Evolutionary conservation across 805 yeast genomes (phyloP).

Genomic region (Nematodospora valgi): DNA sequence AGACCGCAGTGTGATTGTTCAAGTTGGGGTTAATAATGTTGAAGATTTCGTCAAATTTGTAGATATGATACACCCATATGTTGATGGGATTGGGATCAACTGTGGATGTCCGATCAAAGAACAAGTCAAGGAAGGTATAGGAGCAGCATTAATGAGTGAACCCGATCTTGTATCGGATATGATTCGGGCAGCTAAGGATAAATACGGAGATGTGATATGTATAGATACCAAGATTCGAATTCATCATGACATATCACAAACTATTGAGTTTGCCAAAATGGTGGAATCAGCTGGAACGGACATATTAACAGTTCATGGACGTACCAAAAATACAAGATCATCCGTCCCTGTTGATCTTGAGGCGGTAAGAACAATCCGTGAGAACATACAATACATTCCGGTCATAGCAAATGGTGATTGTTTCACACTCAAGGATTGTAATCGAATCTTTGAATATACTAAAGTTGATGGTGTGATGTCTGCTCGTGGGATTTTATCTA

Average conservation of each 20-base stretch:
- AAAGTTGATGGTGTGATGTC: conserved; percentile 94
- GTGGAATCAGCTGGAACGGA: conserved; percentile 90
- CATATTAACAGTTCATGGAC: conserved; percentile 90
- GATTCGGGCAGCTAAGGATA: conserved; percentile 79
- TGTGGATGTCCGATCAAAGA: conserved; percentile 98
- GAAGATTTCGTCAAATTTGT: conserved; percentile 79
- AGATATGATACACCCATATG: conserved; percentile 84
- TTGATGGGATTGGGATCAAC: conserved; percentile 91
- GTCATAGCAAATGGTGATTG: conserved; percentile 99
- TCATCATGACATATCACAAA: conserved; percentile 70
- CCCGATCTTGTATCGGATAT: conserved; percentile 76
- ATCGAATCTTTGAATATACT: conserved; percentile 57
- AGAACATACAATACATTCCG: conserved; percentile 53
- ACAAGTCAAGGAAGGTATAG: conserved; percentile 93
- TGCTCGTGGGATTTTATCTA: conserved; percentile 79
- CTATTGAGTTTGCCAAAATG: conserved; percentile 64
- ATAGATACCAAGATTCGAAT: conserved; percentile 91
- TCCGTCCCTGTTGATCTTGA: conserved; percentile 79
- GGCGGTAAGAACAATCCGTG: conserved; percentile 67
- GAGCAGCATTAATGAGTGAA: conserved; percentile 89
- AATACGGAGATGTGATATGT: conserved; percentile 67
- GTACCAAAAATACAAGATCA: conserved; percentile 81
- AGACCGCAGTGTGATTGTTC: conserved; percentile 78
- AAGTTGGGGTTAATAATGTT: conserved; percentile 85
- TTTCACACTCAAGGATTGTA: conserved; percentile 62